Conservation (phyloP, 208 protist species). For the Blechomonas ayalai region DNA sequence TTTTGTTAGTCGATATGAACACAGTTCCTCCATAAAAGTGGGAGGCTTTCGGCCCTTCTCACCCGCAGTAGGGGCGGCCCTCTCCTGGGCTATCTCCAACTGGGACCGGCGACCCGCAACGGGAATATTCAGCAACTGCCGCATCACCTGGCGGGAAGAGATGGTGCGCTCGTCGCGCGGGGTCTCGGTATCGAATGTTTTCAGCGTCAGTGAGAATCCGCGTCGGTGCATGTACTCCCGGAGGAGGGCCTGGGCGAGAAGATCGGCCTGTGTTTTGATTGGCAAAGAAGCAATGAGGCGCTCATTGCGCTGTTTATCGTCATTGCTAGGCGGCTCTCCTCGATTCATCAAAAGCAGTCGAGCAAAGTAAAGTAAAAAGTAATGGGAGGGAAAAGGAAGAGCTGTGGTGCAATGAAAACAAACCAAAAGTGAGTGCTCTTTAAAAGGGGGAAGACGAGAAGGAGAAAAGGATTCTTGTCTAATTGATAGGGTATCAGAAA, state of each 20-base stretch:
- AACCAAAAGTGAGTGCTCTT: constrained; percentile 3
- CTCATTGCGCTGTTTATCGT: too few relatives aligned
- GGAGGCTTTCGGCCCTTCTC: constrained; percentile 23
- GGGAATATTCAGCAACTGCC: constrained; percentile 65
- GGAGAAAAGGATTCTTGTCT: constrained; percentile 7
- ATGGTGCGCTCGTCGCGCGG: constrained; percentile 64
- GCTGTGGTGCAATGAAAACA: constrained; percentile 5
- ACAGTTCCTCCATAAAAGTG: constrained; percentile 79
- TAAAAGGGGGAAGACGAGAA: constrained; percentile 2
- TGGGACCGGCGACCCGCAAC: constrained; percentile 39
- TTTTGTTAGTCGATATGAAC: constrained; percentile 66
- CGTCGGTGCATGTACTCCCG: constrained; percentile 84
- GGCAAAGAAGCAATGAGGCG: constrained; percentile 24
- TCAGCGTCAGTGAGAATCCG: constrained; percentile 54
- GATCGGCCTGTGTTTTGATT: constrained; percentile 44
- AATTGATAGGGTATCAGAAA: neutral
- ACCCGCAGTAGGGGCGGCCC: neutral
- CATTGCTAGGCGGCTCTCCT: constrained; percentile 11
- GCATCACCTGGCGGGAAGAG: constrained; percentile 65
- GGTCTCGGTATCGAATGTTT: constrained; percentile 61
- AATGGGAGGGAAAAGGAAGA: constrained; percentile 8
- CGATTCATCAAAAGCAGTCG: constrained; percentile 1
- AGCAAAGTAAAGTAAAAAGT: constrained; percentile 1
- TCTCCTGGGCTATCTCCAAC: constrained; percentile 9
- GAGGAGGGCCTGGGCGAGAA: constrained; percentile 73